Base-by-base conservation (phyloP, 2,329 filamentous ascomycete genomes). In the Pezicula rhizophila region DNA sequence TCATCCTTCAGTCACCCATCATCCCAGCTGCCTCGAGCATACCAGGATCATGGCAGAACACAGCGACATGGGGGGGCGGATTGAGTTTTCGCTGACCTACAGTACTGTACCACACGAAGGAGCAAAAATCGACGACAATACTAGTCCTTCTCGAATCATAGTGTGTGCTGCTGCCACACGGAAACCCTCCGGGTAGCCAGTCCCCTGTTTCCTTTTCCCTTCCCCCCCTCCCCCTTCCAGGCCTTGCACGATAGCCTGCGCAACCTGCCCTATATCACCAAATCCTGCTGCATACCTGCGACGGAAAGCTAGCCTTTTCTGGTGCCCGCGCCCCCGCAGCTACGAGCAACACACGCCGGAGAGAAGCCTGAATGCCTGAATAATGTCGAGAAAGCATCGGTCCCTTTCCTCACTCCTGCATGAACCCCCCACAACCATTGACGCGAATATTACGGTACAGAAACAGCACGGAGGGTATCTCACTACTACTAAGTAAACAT, bases 211-310 rank as follows among this genome's bases (percentile, higher is more conserved):
- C 33, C 4, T 12, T 35, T 14, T 7, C 12, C 33, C 8, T 35
- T 5, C 15, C 8, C 5, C 33, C 33, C 33, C 12, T 1, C 12
- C 33, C 33, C 33, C 3, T 5, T 5, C 20, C 4, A 1, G 23
- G 23, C 23, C 23, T 4, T 35, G 33, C 33, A 14, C 33, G 18
- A 18, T 41, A 14, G 18, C n/a, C 20, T 42, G 39, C 39, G 8
- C 11, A n/a, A 15, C n/a, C 40, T 42, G 40, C 40, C 40, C 40
- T 42, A 42, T 42, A 42, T 31, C 20, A 31, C 40, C 11, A 42
- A 20, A 28, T 42, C 40, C 20, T 26, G 25, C 23, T 23, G 23
- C 23, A 23, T 23, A 23, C 23, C 23, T 23, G 23, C 23, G 23
- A 23, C 23, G 23, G 23, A 5, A 5, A 23, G 23, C 23, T 15